Conservation (phyloP, 345 rosid genomes). For the Turritis glabra region DNA sequence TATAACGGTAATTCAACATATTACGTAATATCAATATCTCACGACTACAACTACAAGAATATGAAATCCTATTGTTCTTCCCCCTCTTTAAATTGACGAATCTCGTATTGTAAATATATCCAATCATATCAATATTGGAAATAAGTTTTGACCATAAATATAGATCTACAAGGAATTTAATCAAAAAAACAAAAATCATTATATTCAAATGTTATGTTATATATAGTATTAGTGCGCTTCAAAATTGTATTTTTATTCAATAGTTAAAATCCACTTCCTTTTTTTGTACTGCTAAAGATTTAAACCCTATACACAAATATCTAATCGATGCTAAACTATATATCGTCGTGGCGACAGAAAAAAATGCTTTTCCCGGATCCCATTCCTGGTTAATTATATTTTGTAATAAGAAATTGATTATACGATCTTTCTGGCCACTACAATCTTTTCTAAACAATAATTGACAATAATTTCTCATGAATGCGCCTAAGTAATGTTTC, state of each 20-base stretch:
- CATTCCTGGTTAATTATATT: not conserved
- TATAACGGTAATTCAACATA: not conserved
- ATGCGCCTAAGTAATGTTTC: slow-evolving; percentile 1
- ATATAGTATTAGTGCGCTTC: not conserved
- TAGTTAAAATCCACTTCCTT: not conserved
- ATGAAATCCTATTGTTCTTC: not conserved
- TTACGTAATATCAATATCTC: no score
- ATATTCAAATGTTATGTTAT: not conserved
- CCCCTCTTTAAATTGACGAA: not conserved
- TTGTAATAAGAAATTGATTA: not conserved
- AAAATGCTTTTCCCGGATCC: not conserved
- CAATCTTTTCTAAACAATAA: not conserved
- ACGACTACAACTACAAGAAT: no score
- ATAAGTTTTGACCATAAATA: not conserved
- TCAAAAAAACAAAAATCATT: not conserved
- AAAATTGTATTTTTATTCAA: not conserved
- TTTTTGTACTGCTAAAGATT: no score
- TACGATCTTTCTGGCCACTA: not conserved
- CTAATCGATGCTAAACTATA: not conserved
- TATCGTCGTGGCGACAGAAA: not conserved
- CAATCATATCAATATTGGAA: no score
- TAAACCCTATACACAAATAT: not conserved
- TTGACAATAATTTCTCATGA: not conserved
- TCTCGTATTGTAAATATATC: not conserved
- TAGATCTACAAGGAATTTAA: not conserved